Percentiles rank a stretch among this genome's conserved stretches.
phyloP scores from a whole-genome alignment of 495 filamentous ascomycete species.

The Talaromyces stipitatus region DNA sequence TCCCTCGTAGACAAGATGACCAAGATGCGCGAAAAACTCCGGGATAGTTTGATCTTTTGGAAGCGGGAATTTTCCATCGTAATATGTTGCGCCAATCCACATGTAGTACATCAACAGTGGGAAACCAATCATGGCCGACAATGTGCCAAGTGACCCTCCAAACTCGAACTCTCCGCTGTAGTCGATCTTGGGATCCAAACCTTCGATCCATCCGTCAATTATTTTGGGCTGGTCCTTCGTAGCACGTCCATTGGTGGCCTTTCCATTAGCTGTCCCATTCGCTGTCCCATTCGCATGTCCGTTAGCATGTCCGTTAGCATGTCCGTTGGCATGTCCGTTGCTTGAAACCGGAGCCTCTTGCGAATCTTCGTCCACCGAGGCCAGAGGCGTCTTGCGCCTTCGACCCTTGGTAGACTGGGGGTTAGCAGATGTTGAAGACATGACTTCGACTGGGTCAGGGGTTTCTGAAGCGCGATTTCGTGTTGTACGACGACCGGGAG shows the following conservation, averaged over 20 bases:
- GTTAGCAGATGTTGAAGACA: conserved; percentile 12
- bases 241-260: conserved; percentile 28
- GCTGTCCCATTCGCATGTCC: conserved; percentile 28
- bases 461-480: conserved; percentile 32
- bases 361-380: background rate
- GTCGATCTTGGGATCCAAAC: conserved; percentile 71
- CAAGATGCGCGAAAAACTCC: conserved; percentile 60
- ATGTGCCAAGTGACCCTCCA: conserved; percentile 67
- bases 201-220: conserved; percentile 60
- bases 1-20: conserved; percentile 59
- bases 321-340: background rate
- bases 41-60: conserved; percentile 52
- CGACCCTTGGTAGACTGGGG: conserved; percentile 15
- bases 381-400: conserved; percentile 9
- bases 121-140: conserved; percentile 77
- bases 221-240: conserved; percentile 32
- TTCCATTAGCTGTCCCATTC: conserved; percentile 10
- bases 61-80: conserved; percentile 68
- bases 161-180: conserved; percentile 77
- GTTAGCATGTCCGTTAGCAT: conserved; percentile 20
- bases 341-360: background rate
- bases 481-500: conserved; percentile 40
- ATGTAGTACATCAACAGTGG: conserved; percentile 94
- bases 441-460: conserved; percentile 23
- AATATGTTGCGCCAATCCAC: conserved; percentile 90